Percentiles rank a stretch among this genome's conserved stretches.
These are phyloP conservation scores for Elongisporangium senticosum DNA, from an alignment of 352 stramenopile species.

Conservation along the genomic window DNA sequence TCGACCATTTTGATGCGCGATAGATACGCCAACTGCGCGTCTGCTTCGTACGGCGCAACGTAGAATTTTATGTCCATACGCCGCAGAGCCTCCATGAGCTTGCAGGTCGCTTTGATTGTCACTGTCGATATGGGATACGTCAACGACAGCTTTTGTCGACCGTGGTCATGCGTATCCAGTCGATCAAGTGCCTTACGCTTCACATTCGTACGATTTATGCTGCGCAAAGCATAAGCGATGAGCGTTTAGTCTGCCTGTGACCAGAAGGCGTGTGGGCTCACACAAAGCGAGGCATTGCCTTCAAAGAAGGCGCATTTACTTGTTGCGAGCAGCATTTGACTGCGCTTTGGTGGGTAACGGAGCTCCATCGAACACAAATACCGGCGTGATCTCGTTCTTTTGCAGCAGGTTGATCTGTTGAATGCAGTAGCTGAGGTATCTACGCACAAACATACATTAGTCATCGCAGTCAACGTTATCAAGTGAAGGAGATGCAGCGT, in stretches of 20 bases:
- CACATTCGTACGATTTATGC: slow-evolving; percentile 32
- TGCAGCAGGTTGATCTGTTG: slow-evolving; percentile 86
- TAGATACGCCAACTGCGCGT: slow-evolving; percentile 95
- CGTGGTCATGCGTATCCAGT: slow-evolving; percentile 15
- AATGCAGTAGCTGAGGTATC: slow-evolving; percentile 86
- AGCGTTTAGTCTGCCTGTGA: not conserved
- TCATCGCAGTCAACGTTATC: slow-evolving; percentile 1
- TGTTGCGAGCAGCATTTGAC: slow-evolving; percentile 43
- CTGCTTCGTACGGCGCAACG: slow-evolving; percentile 96
- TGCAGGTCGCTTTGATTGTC: slow-evolving; percentile 71
- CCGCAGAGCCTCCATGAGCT: slow-evolving; percentile 48
- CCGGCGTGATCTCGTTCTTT: slow-evolving; percentile 72
- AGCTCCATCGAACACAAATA: slow-evolving; percentile 93
- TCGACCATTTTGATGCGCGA: slow-evolving; percentile 86
- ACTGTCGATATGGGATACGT: slow-evolving; percentile 57
- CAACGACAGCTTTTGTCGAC: slow-evolving; percentile 15
- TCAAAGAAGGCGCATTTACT: slow-evolving; percentile 16
- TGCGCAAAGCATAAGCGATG: not conserved
- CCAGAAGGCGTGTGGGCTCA: not conserved
- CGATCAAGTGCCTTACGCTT: slow-evolving; percentile 31
- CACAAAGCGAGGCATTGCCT: too few species aligned
- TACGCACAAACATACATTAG: slow-evolving; percentile 1
- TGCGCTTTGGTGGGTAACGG: slow-evolving; percentile 82
- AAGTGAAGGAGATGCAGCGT: not conserved
- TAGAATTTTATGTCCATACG: slow-evolving; percentile 86